Evolutionary conservation across 805 yeast genomes (phyloP), one percentile per base, ranked within the genome.

Genomic region (Yamadazyma takamatsuzukensis): DNA sequence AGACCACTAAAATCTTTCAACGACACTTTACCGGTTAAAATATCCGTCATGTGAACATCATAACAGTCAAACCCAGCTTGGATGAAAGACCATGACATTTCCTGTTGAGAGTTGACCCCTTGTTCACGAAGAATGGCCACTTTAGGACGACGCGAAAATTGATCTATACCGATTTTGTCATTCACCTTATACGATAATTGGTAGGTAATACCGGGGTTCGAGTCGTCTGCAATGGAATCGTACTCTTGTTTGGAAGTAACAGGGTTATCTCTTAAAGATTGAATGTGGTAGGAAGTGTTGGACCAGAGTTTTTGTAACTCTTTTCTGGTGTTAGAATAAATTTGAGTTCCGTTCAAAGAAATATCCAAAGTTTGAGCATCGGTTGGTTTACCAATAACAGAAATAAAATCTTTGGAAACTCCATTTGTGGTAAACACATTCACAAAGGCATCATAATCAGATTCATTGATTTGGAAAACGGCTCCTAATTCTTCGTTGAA

Each of bases 121-220:
- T 93, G 98, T 59, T 93, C 98, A 67, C 98, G 83, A 51, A 93
- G 70, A 36, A 93, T 88, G 25, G 97, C 98, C 45, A 93, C 97
- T 61, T 78, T 83, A 31, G 98, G 98, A 52, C 68, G 77, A 6
- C 60, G 45, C 15, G 58, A 37, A 10, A 54, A 45, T 22, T 34
- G 22, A 9, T 57, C 36, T 9, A 70, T 49, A 14, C 59, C 56
- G 30, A 78, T 53, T 37, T 72, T 72, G 39, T 74, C 78, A 13
- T 60, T 40, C 27, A 82, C 81, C 35, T 76, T 71, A 51, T 68
- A 93, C 3, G 95, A 76, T 51, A 93, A 69, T 49, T 84, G 76
- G 66, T 80, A 93, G 11, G 79, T 72, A 43, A 93, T 64, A 61
- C 98, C 98, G 24, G 97, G 97, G 59, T 93, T 93, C 16, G 69